These are phyloP conservation scores for Achaetomiella virescens DNA, from an alignment of 495 filamentous ascomycete species.

Conservation along the genomic window DNA sequence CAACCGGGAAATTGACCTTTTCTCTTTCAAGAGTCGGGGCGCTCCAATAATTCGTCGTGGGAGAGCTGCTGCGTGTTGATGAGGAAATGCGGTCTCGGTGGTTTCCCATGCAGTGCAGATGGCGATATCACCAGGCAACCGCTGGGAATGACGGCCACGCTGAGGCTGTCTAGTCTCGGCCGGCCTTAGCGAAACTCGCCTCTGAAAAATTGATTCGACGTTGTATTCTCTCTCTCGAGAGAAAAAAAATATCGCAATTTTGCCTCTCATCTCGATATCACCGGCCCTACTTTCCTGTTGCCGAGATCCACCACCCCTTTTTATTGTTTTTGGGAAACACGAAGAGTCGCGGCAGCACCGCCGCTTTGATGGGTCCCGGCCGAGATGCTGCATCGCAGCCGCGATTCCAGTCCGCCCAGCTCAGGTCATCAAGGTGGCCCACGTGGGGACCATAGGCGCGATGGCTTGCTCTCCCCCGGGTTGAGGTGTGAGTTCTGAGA, in stretches of 20 bases:
- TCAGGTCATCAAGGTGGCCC: background rate
- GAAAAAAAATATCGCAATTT: slow-evolving; percentile 13
- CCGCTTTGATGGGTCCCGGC: slow-evolving; percentile 1
- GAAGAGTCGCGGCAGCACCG: background rate
- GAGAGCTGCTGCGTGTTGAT: background rate
- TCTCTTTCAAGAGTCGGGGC: slow-evolving; percentile 17
- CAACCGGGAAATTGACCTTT: slow-evolving; percentile 24
- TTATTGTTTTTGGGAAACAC: slow-evolving; percentile 9
- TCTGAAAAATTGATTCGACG: background rate
- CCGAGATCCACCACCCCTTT: slow-evolving; percentile 11
- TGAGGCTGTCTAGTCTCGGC: no score
- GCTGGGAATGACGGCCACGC: no score
- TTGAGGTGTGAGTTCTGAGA: slow-evolving; percentile 3
- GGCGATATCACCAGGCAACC: no score
- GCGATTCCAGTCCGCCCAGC: slow-evolving; percentile 4
- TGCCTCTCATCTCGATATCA: background rate
- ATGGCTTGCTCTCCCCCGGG: background rate
- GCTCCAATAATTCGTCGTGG: slow-evolving; percentile 12
- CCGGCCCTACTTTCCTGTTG: slow-evolving; percentile 11
- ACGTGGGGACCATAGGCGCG: slow-evolving; percentile 8
- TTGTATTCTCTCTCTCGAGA: background rate
- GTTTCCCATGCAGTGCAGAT: background rate
- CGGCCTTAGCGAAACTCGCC: no score
- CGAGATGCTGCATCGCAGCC: background rate
- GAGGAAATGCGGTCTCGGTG: no score